Evolutionary conservation across 495 filamentous ascomycete genomes (phyloP), one percentile per base, ranked within the genome.

Genomic region (Penicillium bialowiezense): DNA sequence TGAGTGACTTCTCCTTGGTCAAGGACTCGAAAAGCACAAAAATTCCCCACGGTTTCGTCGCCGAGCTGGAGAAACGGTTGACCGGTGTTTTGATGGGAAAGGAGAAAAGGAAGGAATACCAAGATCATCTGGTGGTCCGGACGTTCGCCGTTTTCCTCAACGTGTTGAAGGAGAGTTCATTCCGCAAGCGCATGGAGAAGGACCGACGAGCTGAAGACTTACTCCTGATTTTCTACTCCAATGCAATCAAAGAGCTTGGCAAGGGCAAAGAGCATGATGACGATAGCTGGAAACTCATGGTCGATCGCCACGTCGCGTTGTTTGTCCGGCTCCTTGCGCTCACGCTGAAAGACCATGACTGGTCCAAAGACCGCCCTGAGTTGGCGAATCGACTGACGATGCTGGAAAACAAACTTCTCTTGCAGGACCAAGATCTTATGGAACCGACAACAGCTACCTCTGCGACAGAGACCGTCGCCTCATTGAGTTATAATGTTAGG

Each of bases 231-330:
- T 97, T 85, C 73, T 97, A 83, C 78, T 96, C 81, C 54, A 91
- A 85, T 73, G 95, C 86, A 53, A 90, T 88, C 26, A 96, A 95
- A 69, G 92, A 96, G 40, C 74, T 96, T 51, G 64, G 73, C 41
- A 91, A 91, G 51, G 88, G 89, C 37, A 92, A 89, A 64, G 69
- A 81, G 5, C 76, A 82, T 1, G 86, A 86, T n/a, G 91, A 97
- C 68, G 88, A 95, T 63, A 80, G 81, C 33, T 97, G 91, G 90
- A 96, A 90, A 70, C 75, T 86, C 35, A 85, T 97, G 69, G 90
- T 93, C 10, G 95, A 99, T 60, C 80, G 91, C 42, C 95, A 99
- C 64, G 83, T 97, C 51, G 95, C 95, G 23, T 80, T 99, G 38
- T 97, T 99, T 60, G 85, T 99, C 52, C 85, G 95, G 34, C 77